Evolutionary conservation across 2,329 filamentous ascomycete genomes (phyloP).

Genomic region (Scytalidium sp.): DNA sequence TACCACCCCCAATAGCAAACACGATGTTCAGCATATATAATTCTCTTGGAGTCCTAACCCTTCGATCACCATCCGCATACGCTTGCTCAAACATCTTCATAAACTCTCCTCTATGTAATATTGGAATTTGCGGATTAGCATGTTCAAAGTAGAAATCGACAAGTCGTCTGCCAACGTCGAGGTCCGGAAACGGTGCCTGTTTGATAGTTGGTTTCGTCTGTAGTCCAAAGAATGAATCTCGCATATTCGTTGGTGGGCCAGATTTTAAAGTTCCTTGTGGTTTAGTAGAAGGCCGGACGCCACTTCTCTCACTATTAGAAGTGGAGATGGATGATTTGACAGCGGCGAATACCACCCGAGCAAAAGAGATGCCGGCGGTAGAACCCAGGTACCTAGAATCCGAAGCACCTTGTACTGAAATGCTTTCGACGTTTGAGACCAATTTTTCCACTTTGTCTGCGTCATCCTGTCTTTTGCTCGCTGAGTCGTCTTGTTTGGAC

Average conservation of each 20-base stretch:
- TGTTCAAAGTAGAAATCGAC: slow-evolving; percentile 91
- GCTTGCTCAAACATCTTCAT: slow-evolving; percentile 83
- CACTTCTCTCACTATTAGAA: slow-evolving; percentile 64
- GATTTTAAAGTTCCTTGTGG: slow-evolving; percentile 34
- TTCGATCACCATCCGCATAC: slow-evolving; percentile 63
- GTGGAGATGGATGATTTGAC: slow-evolving; percentile 71
- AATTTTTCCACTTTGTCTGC: slow-evolving; percentile 62
- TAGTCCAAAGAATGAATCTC: slow-evolving; percentile 95
- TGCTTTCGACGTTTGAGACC: slow-evolving; percentile 69
- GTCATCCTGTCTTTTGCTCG: slow-evolving; percentile 48
- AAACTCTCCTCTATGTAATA: slow-evolving; percentile 85
- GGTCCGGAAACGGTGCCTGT: slow-evolving; percentile 79
- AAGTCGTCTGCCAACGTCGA: slow-evolving; percentile 68
- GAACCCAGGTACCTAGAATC: slow-evolving; percentile 81
- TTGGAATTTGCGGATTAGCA: slow-evolving; percentile 92
- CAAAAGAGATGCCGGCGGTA: slow-evolving; percentile 89
- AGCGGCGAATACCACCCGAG: slow-evolving; percentile 88
- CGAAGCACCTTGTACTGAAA: slow-evolving; percentile 73
- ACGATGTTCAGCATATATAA: slow-evolving; percentile 97
- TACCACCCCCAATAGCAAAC: slow-evolving; percentile 91
- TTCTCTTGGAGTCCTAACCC: slow-evolving; percentile 70
- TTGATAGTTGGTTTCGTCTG: slow-evolving; percentile 87
- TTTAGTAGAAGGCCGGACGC: slow-evolving; percentile 56
- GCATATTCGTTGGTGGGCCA: slow-evolving; percentile 67
- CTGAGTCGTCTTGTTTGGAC: slow-evolving; percentile 20